Evolutionary conservation across 2,329 filamentous ascomycete genomes (phyloP).

Genomic region (Coniochaeta hoffmannii): DNA sequence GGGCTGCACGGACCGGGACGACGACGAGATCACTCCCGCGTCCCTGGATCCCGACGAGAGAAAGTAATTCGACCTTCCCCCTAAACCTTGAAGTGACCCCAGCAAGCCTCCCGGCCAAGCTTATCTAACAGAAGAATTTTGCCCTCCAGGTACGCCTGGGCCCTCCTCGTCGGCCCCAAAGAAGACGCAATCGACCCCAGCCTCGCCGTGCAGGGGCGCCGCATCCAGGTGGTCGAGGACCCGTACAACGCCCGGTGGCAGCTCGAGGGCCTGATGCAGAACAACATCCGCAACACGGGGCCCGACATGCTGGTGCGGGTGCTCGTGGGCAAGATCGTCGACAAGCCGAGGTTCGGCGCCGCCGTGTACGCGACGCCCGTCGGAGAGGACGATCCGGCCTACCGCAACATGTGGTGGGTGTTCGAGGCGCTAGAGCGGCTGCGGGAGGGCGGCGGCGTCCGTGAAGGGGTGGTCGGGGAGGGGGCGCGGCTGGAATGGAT

Average conservation of each 20-base stretch:
- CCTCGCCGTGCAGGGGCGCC: not conserved
- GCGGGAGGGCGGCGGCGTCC: not conserved
- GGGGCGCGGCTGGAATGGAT: not conserved
- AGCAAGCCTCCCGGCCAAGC: not conserved
- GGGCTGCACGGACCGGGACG: not conserved
- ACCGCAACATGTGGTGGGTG: not conserved
- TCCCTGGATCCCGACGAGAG: not conserved
- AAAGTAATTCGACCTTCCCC: not conserved
- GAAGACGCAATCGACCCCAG: not conserved
- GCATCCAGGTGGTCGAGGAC: not conserved
- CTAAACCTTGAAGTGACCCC: too few species aligned
- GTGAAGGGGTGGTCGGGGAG: not conserved
- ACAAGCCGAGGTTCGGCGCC: conserved; percentile 23
- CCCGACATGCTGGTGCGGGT: conserved; percentile 1
- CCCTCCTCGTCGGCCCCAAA: not conserved
- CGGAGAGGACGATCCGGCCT: not conserved
- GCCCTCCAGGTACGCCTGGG: not conserved
- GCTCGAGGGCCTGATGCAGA: not conserved
- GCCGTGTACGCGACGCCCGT: conserved; percentile 13
- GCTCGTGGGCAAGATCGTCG: conserved; percentile 18
- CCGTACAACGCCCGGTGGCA: not conserved
- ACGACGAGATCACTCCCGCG: not conserved
- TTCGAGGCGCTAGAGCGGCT: not conserved
- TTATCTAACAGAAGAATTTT: not conserved
- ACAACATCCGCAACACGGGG: not conserved